Percentiles rank a stretch among this genome's conserved stretches.
Evolutionary conservation across 2,329 filamentous ascomycete genomes (phyloP).

Genomic region (Fonsecaea pedrosoi): DNA sequence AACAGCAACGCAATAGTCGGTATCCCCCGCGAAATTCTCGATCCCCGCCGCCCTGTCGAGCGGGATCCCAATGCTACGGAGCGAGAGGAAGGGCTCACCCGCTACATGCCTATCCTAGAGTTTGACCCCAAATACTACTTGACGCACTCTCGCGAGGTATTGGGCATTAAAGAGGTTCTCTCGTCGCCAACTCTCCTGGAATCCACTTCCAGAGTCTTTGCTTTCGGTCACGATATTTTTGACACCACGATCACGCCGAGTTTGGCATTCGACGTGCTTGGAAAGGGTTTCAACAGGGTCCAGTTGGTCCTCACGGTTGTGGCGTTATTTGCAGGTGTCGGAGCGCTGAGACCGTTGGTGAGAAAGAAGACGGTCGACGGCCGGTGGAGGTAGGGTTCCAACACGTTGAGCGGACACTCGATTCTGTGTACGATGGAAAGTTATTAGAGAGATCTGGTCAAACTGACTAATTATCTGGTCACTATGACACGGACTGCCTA

Average conservation of each 20-base stretch:
- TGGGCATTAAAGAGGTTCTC: conserved; percentile 76
- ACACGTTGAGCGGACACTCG: no score
- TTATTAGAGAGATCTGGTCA: not conserved
- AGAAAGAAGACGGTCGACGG: conserved; percentile 48
- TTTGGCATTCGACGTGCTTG: conserved; percentile 87
- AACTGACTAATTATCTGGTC: not conserved
- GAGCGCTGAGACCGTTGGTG: conserved; percentile 84
- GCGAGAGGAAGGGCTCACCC: conserved; percentile 79
- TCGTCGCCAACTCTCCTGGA: conserved; percentile 81
- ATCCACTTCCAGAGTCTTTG: conserved; percentile 88
- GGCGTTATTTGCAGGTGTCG: conserved; percentile 77
- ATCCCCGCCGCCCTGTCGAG: conserved; percentile 84
- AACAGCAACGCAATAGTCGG: conserved; percentile 76
- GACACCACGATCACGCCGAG: conserved; percentile 87
- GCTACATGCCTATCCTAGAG: conserved; percentile 77
- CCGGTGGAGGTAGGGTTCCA: conserved; percentile 36
- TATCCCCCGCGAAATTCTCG: conserved; percentile 78
- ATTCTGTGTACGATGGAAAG: not conserved
- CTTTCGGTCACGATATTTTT: conserved; percentile 84
- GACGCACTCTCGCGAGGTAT: conserved; percentile 80
- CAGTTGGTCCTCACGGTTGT: conserved; percentile 83
- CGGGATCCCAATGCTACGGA: conserved; percentile 82
- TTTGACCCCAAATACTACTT: conserved; percentile 82
- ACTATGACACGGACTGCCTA: not conserved
- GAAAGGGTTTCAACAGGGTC: conserved; percentile 90